Evolutionary conservation across 768 basidiomycete genomes (phyloP), one percentile per base, ranked within the genome.

Genomic region (Mrakia frigida): DNA sequence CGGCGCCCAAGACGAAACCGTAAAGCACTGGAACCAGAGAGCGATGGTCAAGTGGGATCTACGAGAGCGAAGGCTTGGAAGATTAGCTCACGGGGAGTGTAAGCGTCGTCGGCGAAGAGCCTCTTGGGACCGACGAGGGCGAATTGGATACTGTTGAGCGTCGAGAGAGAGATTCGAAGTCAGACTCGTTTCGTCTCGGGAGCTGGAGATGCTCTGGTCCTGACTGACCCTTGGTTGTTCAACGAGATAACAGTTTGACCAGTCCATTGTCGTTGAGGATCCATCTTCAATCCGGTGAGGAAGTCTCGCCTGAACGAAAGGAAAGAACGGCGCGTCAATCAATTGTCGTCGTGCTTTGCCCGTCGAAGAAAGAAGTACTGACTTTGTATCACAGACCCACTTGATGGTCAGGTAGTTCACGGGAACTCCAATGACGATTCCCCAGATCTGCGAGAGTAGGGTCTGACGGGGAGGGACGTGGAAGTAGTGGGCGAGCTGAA

Each of bases 121-220:
- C 56, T 14, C 59, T 73, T 73, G 31, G 72, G 72, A 11, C 72
- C 72, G 41, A 73, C 61, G 59, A 73, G 61, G 11, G 72, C 72
- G 61, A 52, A 73, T 39, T 63, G 56, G 35, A 73, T 73, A 37
- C 72, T 53, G 25, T 41, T 23, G n/a, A 28, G n/a, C 0, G n/a
- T n/a, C n/a, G 56, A 56, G 13, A 9, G 56, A 28, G n/a, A 0
- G 28, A 46, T 46, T 46, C 25, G n/a, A 56, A 2, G 46, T 56
- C 56, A 56, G 56, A 9, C 43, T 7, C 43, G 43, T 46, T 18
- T 18, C 43, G 7, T 18, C 43, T 46, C 18, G n/a, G n/a, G n/a
- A n/a, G n/a, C n/a, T n/a, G n/a, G n/a, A n/a, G n/a, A n/a, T n/a
- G n/a, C n/a, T n/a, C n/a, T n/a, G n/a, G n/a, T n/a, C n/a, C 16